These are phyloP conservation scores for Populus simonii DNA, from an alignment of 345 rosid genomes.

Conservation along the genomic window DNA sequence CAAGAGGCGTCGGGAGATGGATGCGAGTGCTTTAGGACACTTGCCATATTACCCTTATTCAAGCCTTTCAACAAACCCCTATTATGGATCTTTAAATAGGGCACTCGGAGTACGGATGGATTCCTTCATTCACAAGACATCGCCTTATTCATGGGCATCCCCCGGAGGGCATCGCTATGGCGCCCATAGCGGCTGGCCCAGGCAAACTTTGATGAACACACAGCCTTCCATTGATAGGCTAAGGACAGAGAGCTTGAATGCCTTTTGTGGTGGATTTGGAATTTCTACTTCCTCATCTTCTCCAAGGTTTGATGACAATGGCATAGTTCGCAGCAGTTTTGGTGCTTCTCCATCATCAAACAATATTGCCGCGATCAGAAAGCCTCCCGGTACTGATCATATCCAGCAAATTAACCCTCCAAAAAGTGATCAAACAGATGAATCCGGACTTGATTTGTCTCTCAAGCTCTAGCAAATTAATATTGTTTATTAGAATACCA, in stretches of 20 bases:
- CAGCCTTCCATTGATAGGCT: constrained; percentile 9
- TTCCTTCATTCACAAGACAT: constrained; percentile 32
- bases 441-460: constrained; percentile 19
- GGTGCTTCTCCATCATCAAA: neutral
- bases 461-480: constrained; percentile 16
- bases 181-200: neutral
- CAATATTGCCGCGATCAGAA: neutral
- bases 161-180: neutral
- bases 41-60: constrained; percentile 20
- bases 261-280: constrained; percentile 7
- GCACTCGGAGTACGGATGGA: constrained; percentile 22
- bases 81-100: constrained; percentile 25
- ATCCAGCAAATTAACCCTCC: neutral
- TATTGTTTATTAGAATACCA: neutral
- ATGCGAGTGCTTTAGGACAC: constrained; percentile 1
- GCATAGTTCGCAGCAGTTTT: neutral
- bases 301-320: neutral
- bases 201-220: neutral
- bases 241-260: constrained; percentile 1
- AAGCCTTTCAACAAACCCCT: constrained; percentile 8
- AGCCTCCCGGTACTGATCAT: neutral
- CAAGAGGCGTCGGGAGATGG: constrained; percentile 29
- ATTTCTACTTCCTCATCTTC: neutral
- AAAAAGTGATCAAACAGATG: constrained; percentile 3
- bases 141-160: constrained; percentile 16